Base-by-base conservation (phyloP, 169 alveolate genomes). In the Fabrea salina region DNA sequence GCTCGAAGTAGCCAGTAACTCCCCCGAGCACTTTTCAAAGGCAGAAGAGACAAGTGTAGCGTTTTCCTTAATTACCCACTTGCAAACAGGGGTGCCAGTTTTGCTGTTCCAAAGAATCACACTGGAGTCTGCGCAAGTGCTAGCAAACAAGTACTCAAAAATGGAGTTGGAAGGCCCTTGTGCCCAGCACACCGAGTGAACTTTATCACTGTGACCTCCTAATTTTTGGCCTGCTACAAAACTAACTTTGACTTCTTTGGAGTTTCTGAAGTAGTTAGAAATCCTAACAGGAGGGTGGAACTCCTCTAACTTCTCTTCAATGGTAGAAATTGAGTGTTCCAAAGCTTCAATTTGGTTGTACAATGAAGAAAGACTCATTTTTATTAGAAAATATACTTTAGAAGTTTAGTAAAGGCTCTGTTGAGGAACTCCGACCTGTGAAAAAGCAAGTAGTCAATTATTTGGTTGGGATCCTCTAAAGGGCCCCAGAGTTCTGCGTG, bases 341-440 rank as follows among this genome's bases (percentile, higher is more conserved):
- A 51, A 30, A 51, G 59, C 59, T 51, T 51, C 59, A 22, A 51
- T 51, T 51, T 51, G n/a, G n/a, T n/a, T n/a, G n/a, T n/a, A n/a
- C n/a, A n/a, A n/a, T n/a, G n/a, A n/a, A n/a, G n/a, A n/a, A n/a
- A n/a, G n/a, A n/a, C n/a, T n/a, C n/a, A n/a, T n/a, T n/a, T n/a
- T n/a, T n/a, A n/a, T 47, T 47, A 47, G 19, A 47, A n/a, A 47
- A 47, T 47, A 25, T 47, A 25, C 19, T 47, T 47, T 47, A 47
- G 19, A 47, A 47, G 30, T 47, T 25, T 47, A 16, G 56, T n/a
- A 47, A 47, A 47, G 30, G 56, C 16, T 1, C 19, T 25, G 30
- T n/a, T 47, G 56, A 25, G 16, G 19, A 47, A 16, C 16, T 47
- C 19, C 19, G 2, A 16, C 19, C 19, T 47, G 56, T n/a, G 16